Conservation (phyloP, 176 grass and related monocot species). For the Oryza nivara region DNA sequence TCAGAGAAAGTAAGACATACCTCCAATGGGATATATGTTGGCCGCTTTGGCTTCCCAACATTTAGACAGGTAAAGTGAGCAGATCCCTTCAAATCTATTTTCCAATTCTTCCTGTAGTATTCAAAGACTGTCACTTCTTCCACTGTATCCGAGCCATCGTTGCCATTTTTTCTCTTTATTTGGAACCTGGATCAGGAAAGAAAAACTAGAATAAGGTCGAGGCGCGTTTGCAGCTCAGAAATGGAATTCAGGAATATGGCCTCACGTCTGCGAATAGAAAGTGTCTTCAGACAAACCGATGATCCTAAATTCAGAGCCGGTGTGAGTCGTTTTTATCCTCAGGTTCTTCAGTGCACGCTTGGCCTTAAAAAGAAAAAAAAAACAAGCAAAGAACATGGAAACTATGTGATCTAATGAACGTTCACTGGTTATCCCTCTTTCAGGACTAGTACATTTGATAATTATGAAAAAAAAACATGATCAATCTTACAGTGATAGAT, state of each 20-base stretch:
- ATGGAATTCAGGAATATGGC: not conserved
- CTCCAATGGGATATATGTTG: conserved; percentile 30
- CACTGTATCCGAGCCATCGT: not conserved
- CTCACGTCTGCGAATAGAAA: conserved; percentile 35
- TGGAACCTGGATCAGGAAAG: conserved; percentile 3
- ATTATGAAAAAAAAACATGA: too few relatives aligned
- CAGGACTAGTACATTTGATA: not conserved
- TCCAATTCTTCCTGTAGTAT: conserved; percentile 30
- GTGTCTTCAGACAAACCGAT: not conserved
- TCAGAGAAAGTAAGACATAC: not conserved
- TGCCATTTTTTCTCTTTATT: conserved; percentile 6
- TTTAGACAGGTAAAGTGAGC: conserved; percentile 6
- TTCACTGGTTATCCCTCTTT: not conserved
- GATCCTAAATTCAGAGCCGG: conserved; percentile 26
- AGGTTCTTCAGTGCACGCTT: conserved; percentile 3
- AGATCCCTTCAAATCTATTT: not conserved
- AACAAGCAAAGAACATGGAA: not conserved
- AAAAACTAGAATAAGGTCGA: not conserved
- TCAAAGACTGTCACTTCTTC: conserved; percentile 35
- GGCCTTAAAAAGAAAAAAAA: not conserved
- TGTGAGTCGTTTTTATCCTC: conserved; percentile 28
- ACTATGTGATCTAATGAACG: not conserved
- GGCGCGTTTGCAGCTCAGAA: not conserved
- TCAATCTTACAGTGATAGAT: too few relatives aligned
- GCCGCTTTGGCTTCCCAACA: conserved; percentile 25